Evolutionary conservation across 129 eudicot genomes (phyloP).

Genomic region (Calendula officinalis): DNA sequence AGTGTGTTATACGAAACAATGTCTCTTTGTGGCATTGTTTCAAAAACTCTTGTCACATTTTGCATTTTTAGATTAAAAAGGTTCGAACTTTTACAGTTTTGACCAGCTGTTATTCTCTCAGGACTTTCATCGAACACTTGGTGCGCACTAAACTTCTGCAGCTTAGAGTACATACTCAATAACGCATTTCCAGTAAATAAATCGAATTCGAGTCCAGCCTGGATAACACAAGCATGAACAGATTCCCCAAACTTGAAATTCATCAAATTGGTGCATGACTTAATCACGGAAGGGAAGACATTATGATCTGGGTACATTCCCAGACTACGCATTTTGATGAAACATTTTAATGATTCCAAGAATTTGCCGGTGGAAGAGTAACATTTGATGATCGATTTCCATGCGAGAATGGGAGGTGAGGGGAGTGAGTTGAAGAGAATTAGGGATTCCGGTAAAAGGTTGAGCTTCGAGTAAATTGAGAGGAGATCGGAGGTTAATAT

Average conservation of each 20-base stretch:
- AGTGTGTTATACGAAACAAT: slow-evolving; percentile 76
- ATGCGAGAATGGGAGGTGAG: slow-evolving; percentile 47
- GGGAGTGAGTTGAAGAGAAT: slow-evolving; percentile 43
- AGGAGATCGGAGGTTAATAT: slow-evolving; percentile 35
- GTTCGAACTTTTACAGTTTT: not conserved
- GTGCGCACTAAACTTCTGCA: slow-evolving; percentile 33
- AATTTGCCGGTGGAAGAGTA: slow-evolving; percentile 53
- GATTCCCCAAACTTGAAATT: slow-evolving; percentile 62
- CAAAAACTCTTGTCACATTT: slow-evolving; percentile 68
- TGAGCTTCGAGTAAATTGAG: slow-evolving; percentile 57
- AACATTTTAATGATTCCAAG: slow-evolving; percentile 42
- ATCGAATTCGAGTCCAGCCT: slow-evolving; percentile 60
- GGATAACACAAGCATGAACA: slow-evolving; percentile 63
- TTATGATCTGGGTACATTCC: slow-evolving; percentile 69
- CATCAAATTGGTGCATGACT: slow-evolving; percentile 55
- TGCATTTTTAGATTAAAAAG: not conserved
- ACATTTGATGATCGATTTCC: slow-evolving; percentile 63
- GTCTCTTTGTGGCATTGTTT: slow-evolving; percentile 50
- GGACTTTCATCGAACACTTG: slow-evolving; percentile 57
- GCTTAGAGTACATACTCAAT: slow-evolving; percentile 69
- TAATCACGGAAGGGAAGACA: slow-evolving; percentile 73
- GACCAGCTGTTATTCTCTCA: slow-evolving; percentile 20
- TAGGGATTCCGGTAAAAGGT: slow-evolving; percentile 48
- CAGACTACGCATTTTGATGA: slow-evolving; percentile 52
- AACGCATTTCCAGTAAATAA: slow-evolving; percentile 68